Percentiles rank a stretch among this genome's conserved stretches.
Conservation (phyloP, 768 basidiomycete species). For the Phaeotremella skinneri region DNA sequence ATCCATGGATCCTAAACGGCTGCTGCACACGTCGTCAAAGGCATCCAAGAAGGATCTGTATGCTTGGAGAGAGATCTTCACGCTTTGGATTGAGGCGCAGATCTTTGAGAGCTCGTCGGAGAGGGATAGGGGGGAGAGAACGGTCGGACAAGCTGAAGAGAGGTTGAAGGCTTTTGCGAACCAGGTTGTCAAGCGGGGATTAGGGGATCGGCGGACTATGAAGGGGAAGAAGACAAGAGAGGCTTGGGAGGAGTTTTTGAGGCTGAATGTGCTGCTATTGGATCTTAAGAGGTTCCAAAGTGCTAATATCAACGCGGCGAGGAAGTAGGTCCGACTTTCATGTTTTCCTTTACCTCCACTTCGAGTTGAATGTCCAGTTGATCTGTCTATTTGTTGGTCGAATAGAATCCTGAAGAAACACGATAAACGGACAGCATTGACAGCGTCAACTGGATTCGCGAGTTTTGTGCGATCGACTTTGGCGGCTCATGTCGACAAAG, state of each 20-base stretch:
- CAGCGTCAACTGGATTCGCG: conserved; percentile 57
- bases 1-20: not conserved
- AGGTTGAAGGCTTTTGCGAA: conserved; percentile 65
- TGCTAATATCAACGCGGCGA: conserved; percentile 81
- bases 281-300: conserved; percentile 82
- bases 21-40: conserved; percentile 48
- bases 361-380: not conserved
- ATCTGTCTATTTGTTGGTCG: not conserved
- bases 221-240: conserved; percentile 60
- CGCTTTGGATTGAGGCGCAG: conserved; percentile 77
- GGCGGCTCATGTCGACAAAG: conserved; percentile 31
- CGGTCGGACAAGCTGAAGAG: conserved; percentile 67
- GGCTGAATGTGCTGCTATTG: conserved; percentile 73
- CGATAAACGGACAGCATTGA: conserved; percentile 79
- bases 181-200: conserved; percentile 60
- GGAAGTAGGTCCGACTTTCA: conserved; percentile 57
- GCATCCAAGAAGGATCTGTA: conserved; percentile 63
- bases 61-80: conserved; percentile 85
- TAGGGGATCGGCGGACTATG: conserved; percentile 60
- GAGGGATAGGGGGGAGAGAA: conserved; percentile 63
- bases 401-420: conserved; percentile 73
- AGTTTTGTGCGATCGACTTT: conserved; percentile 51
- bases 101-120: conserved; percentile 77
- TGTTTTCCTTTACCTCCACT: not conserved
- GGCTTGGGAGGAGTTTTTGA: conserved; percentile 68